Base-by-base conservation (phyloP, 2,329 filamentous ascomycete species). In the Phialocephala sp. region DNA sequence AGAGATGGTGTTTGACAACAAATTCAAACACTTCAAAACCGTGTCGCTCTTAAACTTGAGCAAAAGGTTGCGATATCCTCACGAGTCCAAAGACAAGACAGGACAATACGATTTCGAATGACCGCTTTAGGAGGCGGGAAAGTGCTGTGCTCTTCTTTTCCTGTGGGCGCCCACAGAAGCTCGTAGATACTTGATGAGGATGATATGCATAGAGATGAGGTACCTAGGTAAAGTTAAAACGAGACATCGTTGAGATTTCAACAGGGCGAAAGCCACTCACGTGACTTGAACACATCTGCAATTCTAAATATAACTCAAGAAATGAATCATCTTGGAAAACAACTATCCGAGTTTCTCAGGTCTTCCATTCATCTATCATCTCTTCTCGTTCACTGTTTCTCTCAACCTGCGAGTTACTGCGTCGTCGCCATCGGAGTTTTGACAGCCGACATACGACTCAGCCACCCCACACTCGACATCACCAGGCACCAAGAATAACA, bases 401-500 rank as follows among this genome's bases (percentile, higher is more conserved):
- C 45, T n/a, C 45, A 22, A 50, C n/a, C 45, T 50, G 45, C 45
- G 45, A 50, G n/a, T 50, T 50, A 24, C 45, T 22, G 22, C 50
- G 24, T 54, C 24, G 50, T 50, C 22, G 45, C 22, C 50, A 54
- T 54, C 24, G 50, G 50, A 18, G 11, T 5, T 27, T 35, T n/a
- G 27, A 18, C 18, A 11, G 12, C 50, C 50, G 50, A 18, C 15
- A n/a, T 24, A 8, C 50, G 14, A 39, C 55, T 57, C 55, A 57
- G 55, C 55, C 55, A 57, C 55, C 18, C n/a, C 35, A n/a, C 24
- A 55, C 15, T 57, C 35, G 32, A 39, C 32, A 24, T 37, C 35
- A 39, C n/a, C 15, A 57, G 55, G 55, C 55, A 39, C n/a, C 55
- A 2, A 45, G 43, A 57, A 54, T 24, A 54, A 14, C 50, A 32